phyloP scores from a whole-genome alignment of 2,329 filamentous ascomycete genomes.

The Rhynchosporium secalis region DNA sequence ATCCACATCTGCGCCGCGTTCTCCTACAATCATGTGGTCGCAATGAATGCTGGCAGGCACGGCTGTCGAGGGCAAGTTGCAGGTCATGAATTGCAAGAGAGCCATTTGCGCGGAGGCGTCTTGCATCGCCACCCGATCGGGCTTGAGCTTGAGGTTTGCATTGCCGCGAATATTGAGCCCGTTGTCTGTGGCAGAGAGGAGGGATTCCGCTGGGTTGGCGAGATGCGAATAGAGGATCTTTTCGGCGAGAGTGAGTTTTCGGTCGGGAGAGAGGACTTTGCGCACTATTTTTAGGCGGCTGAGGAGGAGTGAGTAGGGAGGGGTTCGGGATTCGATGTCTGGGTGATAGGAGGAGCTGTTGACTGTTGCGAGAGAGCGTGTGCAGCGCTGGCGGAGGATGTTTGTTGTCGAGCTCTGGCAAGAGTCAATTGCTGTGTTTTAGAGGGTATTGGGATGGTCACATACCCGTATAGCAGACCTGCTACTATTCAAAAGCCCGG shows the following conservation, averaged over 20 bases:
- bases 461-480: slow-evolving; percentile 38
- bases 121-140: slow-evolving; percentile 97
- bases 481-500: slow-evolving; percentile 38
- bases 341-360: slow-evolving; percentile 31
- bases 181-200: slow-evolving; percentile 80
- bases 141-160: slow-evolving; percentile 94
- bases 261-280: slow-evolving; percentile 64
- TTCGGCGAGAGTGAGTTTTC: slow-evolving; percentile 80
- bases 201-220: slow-evolving; percentile 83
- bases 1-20: slow-evolving; percentile 85
- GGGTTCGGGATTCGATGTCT: slow-evolving; percentile 45
- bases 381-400: slow-evolving; percentile 25
- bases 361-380: slow-evolving; percentile 37
- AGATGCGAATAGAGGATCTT: slow-evolving; percentile 98
- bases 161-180: slow-evolving; percentile 80
- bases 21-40: slow-evolving; percentile 97
- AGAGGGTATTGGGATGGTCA: neutral
- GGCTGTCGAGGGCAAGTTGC: slow-evolving; percentile 82
- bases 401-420: slow-evolving; percentile 28
- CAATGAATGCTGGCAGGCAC: slow-evolving; percentile 98
- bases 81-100: slow-evolving; percentile 97
- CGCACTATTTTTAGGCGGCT: slow-evolving; percentile 74
- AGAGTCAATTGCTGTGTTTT: slow-evolving; percentile 27
- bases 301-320: slow-evolving; percentile 81
- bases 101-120: slow-evolving; percentile 99